These are phyloP conservation scores for Paspalum vaginatum DNA, from an alignment of 176 grass and related monocot genomes.

Conservation along the genomic window DNA sequence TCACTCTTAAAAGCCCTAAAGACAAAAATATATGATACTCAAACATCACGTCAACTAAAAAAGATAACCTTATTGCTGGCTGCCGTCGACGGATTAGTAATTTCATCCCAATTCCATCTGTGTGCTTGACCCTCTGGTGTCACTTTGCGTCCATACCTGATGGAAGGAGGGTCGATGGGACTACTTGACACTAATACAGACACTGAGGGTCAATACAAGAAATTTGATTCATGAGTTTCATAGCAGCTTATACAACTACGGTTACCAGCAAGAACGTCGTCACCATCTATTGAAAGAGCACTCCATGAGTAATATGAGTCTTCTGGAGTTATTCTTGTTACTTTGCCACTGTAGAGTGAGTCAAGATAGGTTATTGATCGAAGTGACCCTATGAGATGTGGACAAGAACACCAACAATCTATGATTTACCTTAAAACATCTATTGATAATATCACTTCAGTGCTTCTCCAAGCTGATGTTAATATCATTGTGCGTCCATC, in stretches of 20 bases:
- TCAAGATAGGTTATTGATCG: not conserved
- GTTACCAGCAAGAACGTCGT: conserved; percentile 80
- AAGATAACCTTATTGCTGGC: conserved; percentile 61
- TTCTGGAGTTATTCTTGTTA: conserved; percentile 62
- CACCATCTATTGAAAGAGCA: conserved; percentile 65
- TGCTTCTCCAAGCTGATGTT: conserved; percentile 80
- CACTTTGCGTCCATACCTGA: conserved; percentile 57
- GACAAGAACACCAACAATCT: conserved; percentile 5
- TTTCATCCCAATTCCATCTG: conserved; percentile 68
- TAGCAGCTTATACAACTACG: not conserved
- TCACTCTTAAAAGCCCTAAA: not conserved
- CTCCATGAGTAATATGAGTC: conserved; percentile 78
- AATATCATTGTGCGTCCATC: conserved; percentile 70
- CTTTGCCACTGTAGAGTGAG: conserved; percentile 63
- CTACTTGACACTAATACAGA: conserved; percentile 69
- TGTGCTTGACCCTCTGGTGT: conserved; percentile 26
- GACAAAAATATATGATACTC: not conserved
- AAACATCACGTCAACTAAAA: not conserved
- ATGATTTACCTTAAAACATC: conserved; percentile 70
- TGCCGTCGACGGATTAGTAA: conserved; percentile 51
- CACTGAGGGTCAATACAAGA: not conserved
- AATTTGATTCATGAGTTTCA: conserved; percentile 1
- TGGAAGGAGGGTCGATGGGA: conserved; percentile 71
- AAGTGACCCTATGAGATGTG: not conserved
- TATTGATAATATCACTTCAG: conserved; percentile 72